Conservation (phyloP, 768 basidiomycete genomes). For the Naganishia friedmannii region DNA sequence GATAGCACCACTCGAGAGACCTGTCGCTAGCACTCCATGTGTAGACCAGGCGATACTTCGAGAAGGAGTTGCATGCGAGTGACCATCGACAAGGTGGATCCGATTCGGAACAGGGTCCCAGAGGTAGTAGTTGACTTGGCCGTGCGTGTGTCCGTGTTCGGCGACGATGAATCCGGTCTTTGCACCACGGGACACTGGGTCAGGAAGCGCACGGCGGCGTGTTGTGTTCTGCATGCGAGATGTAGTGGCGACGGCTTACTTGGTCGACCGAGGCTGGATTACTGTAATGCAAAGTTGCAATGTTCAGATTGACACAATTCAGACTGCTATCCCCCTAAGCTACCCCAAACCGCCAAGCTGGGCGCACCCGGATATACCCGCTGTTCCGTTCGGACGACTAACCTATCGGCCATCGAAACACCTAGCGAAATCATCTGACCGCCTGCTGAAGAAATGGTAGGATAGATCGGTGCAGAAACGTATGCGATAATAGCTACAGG, state of each 20-base stretch:
- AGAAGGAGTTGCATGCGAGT: slow-evolving; percentile 2
- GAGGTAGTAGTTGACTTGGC: slow-evolving; percentile 23
- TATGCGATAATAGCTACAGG: no score
- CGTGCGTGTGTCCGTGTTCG: slow-evolving; percentile 19
- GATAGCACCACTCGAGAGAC: slow-evolving; percentile 38
- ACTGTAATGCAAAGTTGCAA: no score
- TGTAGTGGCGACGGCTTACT: background rate
- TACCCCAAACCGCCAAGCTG: no score
- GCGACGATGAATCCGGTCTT: slow-evolving; percentile 28
- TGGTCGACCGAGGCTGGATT: background rate
- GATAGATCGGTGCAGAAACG: no score
- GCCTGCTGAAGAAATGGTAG: no score
- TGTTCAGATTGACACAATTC: no score
- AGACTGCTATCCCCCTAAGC: no score
- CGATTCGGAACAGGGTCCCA: slow-evolving; percentile 16
- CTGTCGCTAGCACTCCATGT: slow-evolving; percentile 36
- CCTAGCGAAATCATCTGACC: no score
- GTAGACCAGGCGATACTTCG: slow-evolving; percentile 9
- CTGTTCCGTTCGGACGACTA: no score
- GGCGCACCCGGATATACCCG: no score
- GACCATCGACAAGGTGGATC: slow-evolving; percentile 21
- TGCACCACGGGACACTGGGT: slow-evolving; percentile 33
- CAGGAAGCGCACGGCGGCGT: slow-evolving; percentile 15
- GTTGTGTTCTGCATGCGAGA: slow-evolving; percentile 22
- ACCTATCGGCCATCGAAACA: no score